Conservation (phyloP, 2,329 filamentous ascomycete species). For the Aspergillus pseudoviridinutans region DNA sequence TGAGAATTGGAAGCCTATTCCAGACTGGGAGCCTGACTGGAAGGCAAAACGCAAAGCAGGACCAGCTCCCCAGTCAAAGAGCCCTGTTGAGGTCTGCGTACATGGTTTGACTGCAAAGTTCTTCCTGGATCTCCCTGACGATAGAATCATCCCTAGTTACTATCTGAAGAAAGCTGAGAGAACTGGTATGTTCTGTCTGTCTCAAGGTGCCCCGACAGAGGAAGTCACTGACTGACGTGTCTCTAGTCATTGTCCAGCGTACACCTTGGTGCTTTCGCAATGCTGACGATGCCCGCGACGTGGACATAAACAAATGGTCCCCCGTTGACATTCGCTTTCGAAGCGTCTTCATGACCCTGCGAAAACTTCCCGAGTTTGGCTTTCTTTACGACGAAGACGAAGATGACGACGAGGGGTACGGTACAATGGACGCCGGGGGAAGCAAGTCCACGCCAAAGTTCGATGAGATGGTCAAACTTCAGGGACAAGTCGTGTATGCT, state of each 20-base stretch:
- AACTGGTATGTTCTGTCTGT: constrained; percentile 11
- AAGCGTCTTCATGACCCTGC: constrained; percentile 21
- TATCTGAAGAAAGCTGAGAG: constrained; percentile 18
- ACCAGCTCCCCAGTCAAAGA: neutral
- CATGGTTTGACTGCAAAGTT: constrained; percentile 20
- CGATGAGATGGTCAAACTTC: constrained; percentile 6
- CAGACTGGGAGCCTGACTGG: neutral
- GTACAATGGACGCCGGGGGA: neutral
- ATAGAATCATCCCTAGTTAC: constrained; percentile 18
- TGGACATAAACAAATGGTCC: constrained; percentile 20
- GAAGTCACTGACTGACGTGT: neutral
- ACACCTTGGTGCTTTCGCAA: constrained; percentile 22
- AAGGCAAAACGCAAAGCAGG: neutral
- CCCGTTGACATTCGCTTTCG: constrained; percentile 20
- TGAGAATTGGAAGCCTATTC: neutral
- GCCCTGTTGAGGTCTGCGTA: constrained; percentile 12
- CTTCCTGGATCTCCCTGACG: constrained; percentile 15
- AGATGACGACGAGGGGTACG: neutral
- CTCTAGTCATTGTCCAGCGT: constrained; percentile 14
- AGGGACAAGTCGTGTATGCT: constrained; percentile 22
- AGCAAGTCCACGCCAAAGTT: constrained; percentile 1
- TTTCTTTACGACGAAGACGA: constrained; percentile 18
- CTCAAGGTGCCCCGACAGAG: neutral
- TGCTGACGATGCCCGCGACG: constrained; percentile 12
- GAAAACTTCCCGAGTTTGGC: constrained; percentile 13